A percentile compares a stretch with the other conserved stretches of the same genome.
Conservation (phyloP, 208 protist genomes). For the Tritrichomonas musculus region DNA sequence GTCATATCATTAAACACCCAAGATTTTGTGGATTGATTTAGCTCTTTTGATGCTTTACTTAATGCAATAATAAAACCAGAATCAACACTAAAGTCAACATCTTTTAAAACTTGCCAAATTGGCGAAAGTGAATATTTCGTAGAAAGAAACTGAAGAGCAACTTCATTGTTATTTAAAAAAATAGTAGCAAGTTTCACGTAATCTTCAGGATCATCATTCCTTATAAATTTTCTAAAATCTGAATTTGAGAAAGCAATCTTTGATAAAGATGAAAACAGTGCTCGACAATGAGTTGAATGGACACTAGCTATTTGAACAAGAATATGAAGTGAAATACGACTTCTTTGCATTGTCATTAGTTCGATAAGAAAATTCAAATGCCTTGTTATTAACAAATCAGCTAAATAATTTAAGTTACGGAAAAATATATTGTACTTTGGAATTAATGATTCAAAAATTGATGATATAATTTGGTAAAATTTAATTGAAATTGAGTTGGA, state of each 20-base stretch:
- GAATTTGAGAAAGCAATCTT: neutral
- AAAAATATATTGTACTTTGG: neutral
- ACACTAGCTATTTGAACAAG: neutral
- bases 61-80: neutral
- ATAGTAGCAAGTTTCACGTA: neutral
- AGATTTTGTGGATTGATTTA: neutral
- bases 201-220: neutral
- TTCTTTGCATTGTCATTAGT: neutral
- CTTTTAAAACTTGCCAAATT: neutral
- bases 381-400: neutral
- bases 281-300: conserved; percentile 12
- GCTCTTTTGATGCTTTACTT: neutral
- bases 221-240: neutral
- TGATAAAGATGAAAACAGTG: neutral
- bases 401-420: neutral
- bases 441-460: neutral
- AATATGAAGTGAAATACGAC: neutral
- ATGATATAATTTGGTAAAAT: neutral
- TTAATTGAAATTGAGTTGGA: neutral
- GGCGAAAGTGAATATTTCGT: neutral
- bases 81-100: neutral
- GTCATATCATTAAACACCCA: conserved; percentile 9
- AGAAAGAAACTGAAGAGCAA: neutral
- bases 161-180: neutral
- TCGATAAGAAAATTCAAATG: neutral